Conservation (phyloP, 108 stramenopile species). For the Hondaea fermentalgiana region DNA sequence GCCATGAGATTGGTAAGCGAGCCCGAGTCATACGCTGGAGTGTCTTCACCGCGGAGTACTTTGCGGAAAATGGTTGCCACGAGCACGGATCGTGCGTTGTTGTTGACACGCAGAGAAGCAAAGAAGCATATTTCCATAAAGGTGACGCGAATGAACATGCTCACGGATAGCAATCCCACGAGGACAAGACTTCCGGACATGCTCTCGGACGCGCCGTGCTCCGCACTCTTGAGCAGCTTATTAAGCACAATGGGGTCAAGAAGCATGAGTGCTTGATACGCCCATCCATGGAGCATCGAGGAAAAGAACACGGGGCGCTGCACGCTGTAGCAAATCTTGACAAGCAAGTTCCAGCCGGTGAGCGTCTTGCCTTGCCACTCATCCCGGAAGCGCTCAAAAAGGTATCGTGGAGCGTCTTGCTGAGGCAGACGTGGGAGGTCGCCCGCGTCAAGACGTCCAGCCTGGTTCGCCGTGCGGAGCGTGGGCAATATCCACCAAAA, state of each 20-base stretch:
- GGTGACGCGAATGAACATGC: constrained; percentile 15
- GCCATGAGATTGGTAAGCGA: constrained; percentile 19
- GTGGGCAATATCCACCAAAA: constrained; percentile 19
- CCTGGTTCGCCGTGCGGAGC: not conserved
- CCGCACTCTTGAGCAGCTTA: not conserved
- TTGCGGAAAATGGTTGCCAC: not conserved
- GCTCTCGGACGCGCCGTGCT: not conserved
- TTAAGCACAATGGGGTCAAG: not conserved
- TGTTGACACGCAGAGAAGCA: not conserved
- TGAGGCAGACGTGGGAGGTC: not conserved
- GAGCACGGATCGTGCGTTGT: not conserved
- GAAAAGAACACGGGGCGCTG: not conserved
- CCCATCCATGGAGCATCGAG: not conserved
- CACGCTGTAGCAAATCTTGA: not conserved
- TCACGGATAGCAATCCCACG: not conserved
- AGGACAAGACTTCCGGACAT: not conserved
- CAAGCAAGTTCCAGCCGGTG: not conserved
- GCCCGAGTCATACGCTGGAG: not conserved
- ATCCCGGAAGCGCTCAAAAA: not conserved
- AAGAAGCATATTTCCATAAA: constrained; percentile 22
- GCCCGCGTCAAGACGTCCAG: not conserved
- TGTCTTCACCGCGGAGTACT: not conserved
- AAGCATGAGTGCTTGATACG: not conserved
- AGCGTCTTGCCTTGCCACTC: not conserved
- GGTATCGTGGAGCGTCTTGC: not conserved